Conservation (phyloP, 2,329 filamentous ascomycete genomes). For the Podosphaera xanthii region DNA sequence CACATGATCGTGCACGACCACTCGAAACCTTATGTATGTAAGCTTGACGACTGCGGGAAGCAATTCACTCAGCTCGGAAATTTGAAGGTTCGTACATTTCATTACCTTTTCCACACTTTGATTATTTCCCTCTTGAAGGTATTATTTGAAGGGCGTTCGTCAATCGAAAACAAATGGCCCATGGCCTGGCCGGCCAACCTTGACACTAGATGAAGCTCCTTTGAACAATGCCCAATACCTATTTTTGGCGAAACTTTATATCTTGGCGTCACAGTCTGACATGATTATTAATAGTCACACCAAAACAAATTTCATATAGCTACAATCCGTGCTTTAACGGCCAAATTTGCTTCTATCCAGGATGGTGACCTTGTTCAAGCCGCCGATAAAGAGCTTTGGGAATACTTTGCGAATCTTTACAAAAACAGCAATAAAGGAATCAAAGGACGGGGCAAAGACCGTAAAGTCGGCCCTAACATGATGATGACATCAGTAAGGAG, state of each 20-base stretch:
- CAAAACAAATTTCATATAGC: slow-evolving; percentile 80
- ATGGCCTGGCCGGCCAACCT: too few species aligned
- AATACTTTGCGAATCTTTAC: slow-evolving; percentile 73
- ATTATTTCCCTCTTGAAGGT: not conserved
- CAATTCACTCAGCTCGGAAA: slow-evolving; percentile 79
- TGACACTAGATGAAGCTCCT: too few species aligned
- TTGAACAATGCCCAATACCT: too few species aligned
- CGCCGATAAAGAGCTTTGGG: slow-evolving; percentile 52
- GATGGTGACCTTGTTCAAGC: slow-evolving; percentile 41
- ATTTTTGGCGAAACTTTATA: not conserved
- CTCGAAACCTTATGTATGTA: slow-evolving; percentile 59
- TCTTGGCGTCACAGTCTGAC: not conserved
- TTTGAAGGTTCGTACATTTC: slow-evolving; percentile 41
- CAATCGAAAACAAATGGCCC: too few species aligned
- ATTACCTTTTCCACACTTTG: not conserved
- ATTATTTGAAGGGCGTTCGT: too few species aligned
- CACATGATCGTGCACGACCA: slow-evolving; percentile 64
- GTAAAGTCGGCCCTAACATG: slow-evolving; percentile 28
- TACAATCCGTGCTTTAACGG: slow-evolving; percentile 46
- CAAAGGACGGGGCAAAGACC: slow-evolving; percentile 78
- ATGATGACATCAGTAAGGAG: slow-evolving; percentile 3
- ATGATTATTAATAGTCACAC: slow-evolving; percentile 35
- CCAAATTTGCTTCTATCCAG: slow-evolving; percentile 41
- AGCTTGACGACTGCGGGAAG: slow-evolving; percentile 65
- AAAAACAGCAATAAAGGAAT: slow-evolving; percentile 98